Base-by-base conservation (phyloP, 176 grass and related monocot species). In the Alloteropsis semialata region DNA sequence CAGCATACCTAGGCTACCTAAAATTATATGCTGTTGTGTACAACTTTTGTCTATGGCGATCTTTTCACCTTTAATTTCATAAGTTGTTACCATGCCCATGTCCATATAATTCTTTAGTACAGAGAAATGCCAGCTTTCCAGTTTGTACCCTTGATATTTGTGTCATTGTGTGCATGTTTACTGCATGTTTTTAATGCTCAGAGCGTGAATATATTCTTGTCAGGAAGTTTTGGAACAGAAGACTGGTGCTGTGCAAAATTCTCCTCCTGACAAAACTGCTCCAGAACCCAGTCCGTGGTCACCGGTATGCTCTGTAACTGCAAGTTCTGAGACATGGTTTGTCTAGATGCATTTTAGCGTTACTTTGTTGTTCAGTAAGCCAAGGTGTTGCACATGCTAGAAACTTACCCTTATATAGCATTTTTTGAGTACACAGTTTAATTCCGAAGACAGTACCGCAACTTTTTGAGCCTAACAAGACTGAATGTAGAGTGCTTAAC, bases 211-310 rank as follows among this genome's bases (percentile, higher is more conserved):
- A 45, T 69, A 48, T 77, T 79, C 3, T 70, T 55, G 65, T 81
- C 90, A 95, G 96, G 92, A 98, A 70, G 90, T 93, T 89, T 46
- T 98, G 79, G 90, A 90, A 76, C 72, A 85, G 76, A 93, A 94
- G 87, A 92, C 88, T 69, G 92, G 88, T 5, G 69, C 86, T 49
- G 95, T 95, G 79, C 92, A 98, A 86, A 91, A 98, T 85, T 98
- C 90, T 77, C 95, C 92, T 81, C 89, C 86, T 1, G 92, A 94
- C 60, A 93, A 93, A 85, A 50, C 81, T 49, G 49, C 71, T 74
- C 84, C 87, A 79, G 88, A 95, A 84, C 82, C 88, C 16, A 91
- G 92, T 44, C 92, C 92, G 2, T 98, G 95, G 95, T 98, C 95
- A 79, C 95, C 95, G 84, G 95, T 95, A 98, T 3, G 70, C 12